Evolutionary conservation across 441 rosid genomes (phyloP).

Genomic region (Populus hybrid): DNA sequence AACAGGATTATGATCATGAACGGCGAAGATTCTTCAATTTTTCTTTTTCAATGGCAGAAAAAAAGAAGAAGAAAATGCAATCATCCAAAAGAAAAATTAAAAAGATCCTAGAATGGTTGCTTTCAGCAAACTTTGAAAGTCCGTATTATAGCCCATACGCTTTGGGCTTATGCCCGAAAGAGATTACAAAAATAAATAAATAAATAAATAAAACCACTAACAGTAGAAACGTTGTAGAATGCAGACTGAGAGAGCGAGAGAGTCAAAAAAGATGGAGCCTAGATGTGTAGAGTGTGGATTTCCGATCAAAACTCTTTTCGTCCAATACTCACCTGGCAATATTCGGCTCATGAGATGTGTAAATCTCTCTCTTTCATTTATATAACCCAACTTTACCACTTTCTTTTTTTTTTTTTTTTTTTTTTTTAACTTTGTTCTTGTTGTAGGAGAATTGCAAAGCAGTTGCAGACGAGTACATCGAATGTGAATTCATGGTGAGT

Average conservation of each 20-base stretch:
- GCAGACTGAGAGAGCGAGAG: not conserved
- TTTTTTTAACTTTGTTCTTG: not conserved
- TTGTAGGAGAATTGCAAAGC: conserved; percentile 66
- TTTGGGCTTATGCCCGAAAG: not conserved
- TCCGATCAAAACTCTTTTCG: conserved; percentile 51
- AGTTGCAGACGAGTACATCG: conserved; percentile 72
- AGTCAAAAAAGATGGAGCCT: conserved; percentile 34
- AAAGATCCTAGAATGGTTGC: not conserved
- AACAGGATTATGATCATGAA: too few species aligned
- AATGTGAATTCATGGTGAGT: conserved; percentile 77
- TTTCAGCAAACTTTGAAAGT: not conserved
- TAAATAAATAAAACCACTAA: too few species aligned
- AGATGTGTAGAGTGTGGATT: conserved; percentile 67
- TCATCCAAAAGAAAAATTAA: not conserved
- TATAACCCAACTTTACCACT: not conserved
- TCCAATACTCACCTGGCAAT: conserved; percentile 79
- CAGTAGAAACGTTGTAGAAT: not conserved
- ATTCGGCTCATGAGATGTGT: conserved; percentile 89
- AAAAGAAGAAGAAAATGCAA: too few species aligned
- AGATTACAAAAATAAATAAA: too few species aligned
- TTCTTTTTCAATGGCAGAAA: too few species aligned
- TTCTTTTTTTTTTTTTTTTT: too few species aligned
- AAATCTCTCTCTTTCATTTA: conserved; percentile 8
- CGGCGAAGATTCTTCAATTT: too few species aligned
- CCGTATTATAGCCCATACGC: not conserved